Percentiles rank a stretch among this genome's conserved stretches.
Evolutionary conservation across 2,329 filamentous ascomycete genomes (phyloP).

Genomic region (Domatiomyces catenatus): DNA sequence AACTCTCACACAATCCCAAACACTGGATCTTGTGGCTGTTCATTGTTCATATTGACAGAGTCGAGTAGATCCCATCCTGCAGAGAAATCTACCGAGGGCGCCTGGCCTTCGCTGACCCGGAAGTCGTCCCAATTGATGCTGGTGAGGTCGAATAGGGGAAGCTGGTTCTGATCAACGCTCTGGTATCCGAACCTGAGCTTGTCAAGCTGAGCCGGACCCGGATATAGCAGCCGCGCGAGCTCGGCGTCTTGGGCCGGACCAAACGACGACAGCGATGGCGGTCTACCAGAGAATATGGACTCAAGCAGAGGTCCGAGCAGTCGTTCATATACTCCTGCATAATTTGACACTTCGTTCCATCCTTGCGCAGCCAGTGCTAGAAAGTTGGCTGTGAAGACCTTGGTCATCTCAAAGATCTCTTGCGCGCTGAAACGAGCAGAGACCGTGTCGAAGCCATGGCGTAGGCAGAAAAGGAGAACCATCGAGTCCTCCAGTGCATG

Average conservation of each 20-base stretch:
- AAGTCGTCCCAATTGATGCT: conserved; percentile 18
- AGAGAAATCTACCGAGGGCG: conserved; percentile 10
- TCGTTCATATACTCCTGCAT: conserved; percentile 18
- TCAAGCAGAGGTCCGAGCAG: conserved; percentile 21
- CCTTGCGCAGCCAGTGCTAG: conserved; percentile 20
- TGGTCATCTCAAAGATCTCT: conserved; percentile 22
- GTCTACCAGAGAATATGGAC: conserved; percentile 18
- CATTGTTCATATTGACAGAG: conserved; percentile 5
- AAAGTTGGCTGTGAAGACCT: conserved; percentile 22
- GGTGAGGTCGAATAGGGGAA: conserved; percentile 20
- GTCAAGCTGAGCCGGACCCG: conserved; percentile 17
- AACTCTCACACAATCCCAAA: conserved; percentile 13
- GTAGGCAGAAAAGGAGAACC: conserved; percentile 21
- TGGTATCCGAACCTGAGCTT: conserved; percentile 16
- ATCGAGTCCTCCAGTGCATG: conserved; percentile 18
- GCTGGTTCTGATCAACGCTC: conserved; percentile 24
- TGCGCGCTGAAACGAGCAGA: conserved; percentile 17
- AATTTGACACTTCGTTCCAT: conserved; percentile 22
- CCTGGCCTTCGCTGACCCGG: conserved; percentile 14
- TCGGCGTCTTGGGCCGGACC: conserved; percentile 18
- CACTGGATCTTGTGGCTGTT: conserved; percentile 7
- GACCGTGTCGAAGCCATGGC: conserved; percentile 21
- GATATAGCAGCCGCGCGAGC: conserved; percentile 16
- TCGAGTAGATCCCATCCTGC: conserved; percentile 16
- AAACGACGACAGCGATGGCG: conserved; percentile 15